These are phyloP conservation scores for Schizothecium vesticola DNA, from an alignment of 495 filamentous ascomycete species.

Conservation along the genomic window DNA sequence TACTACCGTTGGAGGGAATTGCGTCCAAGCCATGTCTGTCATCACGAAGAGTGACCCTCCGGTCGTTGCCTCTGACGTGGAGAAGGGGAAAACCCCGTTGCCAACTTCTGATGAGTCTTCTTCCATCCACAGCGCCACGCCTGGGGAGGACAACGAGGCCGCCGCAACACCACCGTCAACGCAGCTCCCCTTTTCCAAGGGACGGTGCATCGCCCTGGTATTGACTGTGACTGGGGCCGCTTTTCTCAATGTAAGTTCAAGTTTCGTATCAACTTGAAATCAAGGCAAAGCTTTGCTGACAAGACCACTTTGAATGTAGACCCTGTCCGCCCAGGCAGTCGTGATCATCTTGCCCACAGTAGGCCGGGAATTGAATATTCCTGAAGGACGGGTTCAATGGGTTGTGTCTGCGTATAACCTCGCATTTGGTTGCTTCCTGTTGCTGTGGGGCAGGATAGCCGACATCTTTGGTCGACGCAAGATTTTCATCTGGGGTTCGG, in stretches of 20 bases:
- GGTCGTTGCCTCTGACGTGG: background rate
- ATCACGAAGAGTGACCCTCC: background rate
- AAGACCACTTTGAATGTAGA: slow-evolving; percentile 32
- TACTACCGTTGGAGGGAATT: background rate
- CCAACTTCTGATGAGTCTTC: slow-evolving; percentile 18
- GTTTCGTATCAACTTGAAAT: background rate
- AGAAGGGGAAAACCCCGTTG: background rate
- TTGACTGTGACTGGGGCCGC: slow-evolving; percentile 48
- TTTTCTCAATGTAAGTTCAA: slow-evolving; percentile 48
- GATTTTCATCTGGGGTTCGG: slow-evolving; percentile 62
- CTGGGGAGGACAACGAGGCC: background rate
- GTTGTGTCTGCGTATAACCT: slow-evolving; percentile 58
- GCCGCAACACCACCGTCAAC: slow-evolving; percentile 2
- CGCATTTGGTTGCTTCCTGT: slow-evolving; percentile 63
- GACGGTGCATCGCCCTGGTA: slow-evolving; percentile 43
- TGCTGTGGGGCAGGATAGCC: slow-evolving; percentile 67
- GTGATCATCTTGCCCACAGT: slow-evolving; percentile 60
- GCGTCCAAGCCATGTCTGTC: background rate
- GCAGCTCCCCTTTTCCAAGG: slow-evolving; percentile 41
- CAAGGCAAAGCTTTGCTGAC: background rate
- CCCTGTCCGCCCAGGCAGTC: slow-evolving; percentile 52
- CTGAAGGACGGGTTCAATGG: slow-evolving; percentile 55
- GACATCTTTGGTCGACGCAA: slow-evolving; percentile 68
- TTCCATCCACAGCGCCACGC: slow-evolving; percentile 14
- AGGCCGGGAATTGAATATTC: slow-evolving; percentile 48